A percentile compares a stretch with the other conserved stretches of the same genome.
These are phyloP conservation scores for Lachancea dasiensis DNA, from an alignment of 805 yeast genomes.

Conservation along the genomic window DNA sequence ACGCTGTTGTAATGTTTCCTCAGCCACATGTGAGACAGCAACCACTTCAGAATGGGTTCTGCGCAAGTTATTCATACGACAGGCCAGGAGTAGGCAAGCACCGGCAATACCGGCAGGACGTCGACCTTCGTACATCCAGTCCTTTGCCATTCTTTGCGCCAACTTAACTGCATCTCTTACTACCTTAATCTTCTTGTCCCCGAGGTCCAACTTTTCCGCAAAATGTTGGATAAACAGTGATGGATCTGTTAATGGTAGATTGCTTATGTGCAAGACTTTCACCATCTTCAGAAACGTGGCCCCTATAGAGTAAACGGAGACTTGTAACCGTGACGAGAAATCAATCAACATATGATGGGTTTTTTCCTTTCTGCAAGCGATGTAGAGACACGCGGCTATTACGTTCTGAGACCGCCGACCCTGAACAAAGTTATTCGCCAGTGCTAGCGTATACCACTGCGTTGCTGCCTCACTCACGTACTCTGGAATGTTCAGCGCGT, in stretches of 20 bases:
- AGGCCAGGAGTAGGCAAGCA: constrained; percentile 87
- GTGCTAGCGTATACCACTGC: constrained; percentile 84
- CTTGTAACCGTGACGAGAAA: constrained; percentile 82
- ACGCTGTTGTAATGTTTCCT: constrained; percentile 85
- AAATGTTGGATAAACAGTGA: constrained; percentile 90
- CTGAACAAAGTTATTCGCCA: constrained; percentile 85
- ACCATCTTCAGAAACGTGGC: constrained; percentile 93
- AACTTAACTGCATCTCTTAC: constrained; percentile 80
- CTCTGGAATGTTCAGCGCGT: constrained; percentile 73
- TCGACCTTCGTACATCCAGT: constrained; percentile 96
- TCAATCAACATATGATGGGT: constrained; percentile 96
- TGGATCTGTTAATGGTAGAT: constrained; percentile 88
- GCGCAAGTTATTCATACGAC: constrained; percentile 92
- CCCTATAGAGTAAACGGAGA: constrained; percentile 90
- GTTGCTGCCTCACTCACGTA: constrained; percentile 80
- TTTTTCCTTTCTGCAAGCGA: constrained; percentile 86
- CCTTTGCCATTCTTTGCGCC: constrained; percentile 86
- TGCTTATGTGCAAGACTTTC: constrained; percentile 69
- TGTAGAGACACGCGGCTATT: constrained; percentile 87
- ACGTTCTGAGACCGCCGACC: constrained; percentile 97
- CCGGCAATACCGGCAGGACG: constrained; percentile 99
- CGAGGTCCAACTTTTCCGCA: constrained; percentile 80
- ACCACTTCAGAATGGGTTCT: constrained; percentile 91
- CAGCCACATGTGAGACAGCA: constrained; percentile 92
- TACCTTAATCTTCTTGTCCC: constrained; percentile 65